Conservation (phyloP, 163 green algal genomes). For the Scenedesmus sp. region DNA sequence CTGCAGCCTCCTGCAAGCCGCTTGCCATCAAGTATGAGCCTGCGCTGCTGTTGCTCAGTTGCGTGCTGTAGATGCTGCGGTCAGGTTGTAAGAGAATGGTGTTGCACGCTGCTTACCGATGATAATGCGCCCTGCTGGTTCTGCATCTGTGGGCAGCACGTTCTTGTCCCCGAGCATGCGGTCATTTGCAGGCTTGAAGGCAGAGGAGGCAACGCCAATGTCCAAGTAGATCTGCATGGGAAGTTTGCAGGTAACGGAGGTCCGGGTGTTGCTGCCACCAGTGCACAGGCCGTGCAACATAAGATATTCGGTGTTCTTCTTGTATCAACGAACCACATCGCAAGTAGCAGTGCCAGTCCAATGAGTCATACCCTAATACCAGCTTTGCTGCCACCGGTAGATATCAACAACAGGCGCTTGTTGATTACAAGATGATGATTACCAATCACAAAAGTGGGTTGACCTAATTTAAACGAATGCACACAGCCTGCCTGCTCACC, state of each 20-base stretch:
- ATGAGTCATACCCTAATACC: too few relatives aligned
- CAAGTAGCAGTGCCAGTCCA: too few relatives aligned
- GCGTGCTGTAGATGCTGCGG: neutral
- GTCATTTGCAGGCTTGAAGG: slow-evolving; percentile 69
- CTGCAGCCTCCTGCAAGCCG: neutral
- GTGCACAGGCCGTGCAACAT: too few relatives aligned
- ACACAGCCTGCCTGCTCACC: slow-evolving; percentile 16
- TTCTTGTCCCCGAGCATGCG: slow-evolving; percentile 80
- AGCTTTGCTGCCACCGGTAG: too few relatives aligned
- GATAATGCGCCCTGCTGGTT: slow-evolving; percentile 75
- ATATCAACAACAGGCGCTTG: too few relatives aligned
- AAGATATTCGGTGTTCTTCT: too few relatives aligned
- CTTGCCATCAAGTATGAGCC: neutral
- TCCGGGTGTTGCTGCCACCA: neutral
- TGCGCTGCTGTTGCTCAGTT: neutral
- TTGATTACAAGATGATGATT: too few relatives aligned
- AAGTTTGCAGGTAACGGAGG: neutral
- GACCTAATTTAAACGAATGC: too few relatives aligned
- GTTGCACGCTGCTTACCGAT: slow-evolving; percentile 64
- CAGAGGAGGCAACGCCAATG: slow-evolving; percentile 56
- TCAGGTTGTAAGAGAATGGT: neutral
- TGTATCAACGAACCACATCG: too few relatives aligned
- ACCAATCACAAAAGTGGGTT: too few relatives aligned
- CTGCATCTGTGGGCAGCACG: slow-evolving; percentile 72
- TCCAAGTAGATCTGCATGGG: slow-evolving; percentile 47